Conservation (phyloP, 352 stramenopile genomes). For the Globisporangium abappressorium region DNA sequence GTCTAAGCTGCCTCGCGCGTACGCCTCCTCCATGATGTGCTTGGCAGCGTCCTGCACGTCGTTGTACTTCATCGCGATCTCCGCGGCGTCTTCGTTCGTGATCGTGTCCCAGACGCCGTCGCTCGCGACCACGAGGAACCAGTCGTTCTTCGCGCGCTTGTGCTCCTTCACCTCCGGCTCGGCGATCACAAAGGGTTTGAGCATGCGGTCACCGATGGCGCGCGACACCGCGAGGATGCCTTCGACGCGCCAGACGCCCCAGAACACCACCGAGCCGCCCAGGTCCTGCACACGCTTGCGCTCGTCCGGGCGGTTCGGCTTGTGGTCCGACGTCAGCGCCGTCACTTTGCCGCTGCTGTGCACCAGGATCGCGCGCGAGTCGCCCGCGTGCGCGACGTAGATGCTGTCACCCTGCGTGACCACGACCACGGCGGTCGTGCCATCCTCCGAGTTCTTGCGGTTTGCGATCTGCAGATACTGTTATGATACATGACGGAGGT, state of each 20-base stretch:
- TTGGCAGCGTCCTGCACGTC: conserved; percentile 69
- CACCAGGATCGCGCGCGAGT: conserved; percentile 88
- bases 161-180: conserved; percentile 86
- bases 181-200: conserved; percentile 91
- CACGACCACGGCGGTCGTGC: conserved; percentile 87
- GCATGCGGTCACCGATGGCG: conserved; percentile 89
- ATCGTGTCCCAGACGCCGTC: conserved; percentile 93
- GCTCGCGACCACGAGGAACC: conserved; percentile 84
- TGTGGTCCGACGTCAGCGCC: conserved; percentile 87
- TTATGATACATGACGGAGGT: background rate
- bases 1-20: conserved; percentile 80
- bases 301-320: conserved; percentile 90
- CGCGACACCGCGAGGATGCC: conserved; percentile 91
- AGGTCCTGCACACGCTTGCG: conserved; percentile 84
- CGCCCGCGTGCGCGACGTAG: conserved; percentile 88
- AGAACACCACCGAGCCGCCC: conserved; percentile 89
- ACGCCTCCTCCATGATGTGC: conserved; percentile 85
- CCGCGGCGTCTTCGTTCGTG: conserved; percentile 83
- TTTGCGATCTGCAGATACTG: conserved; percentile 86
- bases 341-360: conserved; percentile 73
- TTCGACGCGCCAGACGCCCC: conserved; percentile 92
- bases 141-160: conserved; percentile 60
- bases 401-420: conserved; percentile 72
- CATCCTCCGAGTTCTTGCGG: conserved; percentile 81
- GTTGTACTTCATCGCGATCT: conserved; percentile 65